Conservation (phyloP, 106 monocot species). For the Dioscorea dumetorum region DNA sequence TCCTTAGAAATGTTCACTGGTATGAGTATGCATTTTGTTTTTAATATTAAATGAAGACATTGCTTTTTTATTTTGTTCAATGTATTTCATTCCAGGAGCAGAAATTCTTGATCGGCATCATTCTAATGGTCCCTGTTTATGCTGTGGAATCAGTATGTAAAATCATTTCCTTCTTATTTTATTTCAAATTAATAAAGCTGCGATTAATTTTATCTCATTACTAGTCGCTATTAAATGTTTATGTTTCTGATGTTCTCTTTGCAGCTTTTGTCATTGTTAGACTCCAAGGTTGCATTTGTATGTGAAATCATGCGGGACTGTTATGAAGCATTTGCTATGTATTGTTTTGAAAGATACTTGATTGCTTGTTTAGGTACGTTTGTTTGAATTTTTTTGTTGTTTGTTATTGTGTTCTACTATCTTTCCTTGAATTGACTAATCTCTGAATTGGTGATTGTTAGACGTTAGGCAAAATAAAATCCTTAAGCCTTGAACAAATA, state of each 20-base stretch:
- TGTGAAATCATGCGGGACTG: constrained; percentile 98
- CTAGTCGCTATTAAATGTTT: background rate
- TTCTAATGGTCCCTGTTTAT: constrained; percentile 97
- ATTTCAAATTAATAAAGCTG: background rate
- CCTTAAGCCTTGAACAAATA: too few relatives aligned
- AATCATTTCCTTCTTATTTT: background rate
- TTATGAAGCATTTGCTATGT: constrained; percentile 97
- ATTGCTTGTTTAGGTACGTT: constrained; percentile 87
- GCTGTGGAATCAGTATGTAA: constrained; percentile 85
- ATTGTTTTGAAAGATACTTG: constrained; percentile 97
- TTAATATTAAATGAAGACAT: too few relatives aligned
- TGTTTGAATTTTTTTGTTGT: constrained; percentile 1
- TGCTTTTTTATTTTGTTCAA: too few relatives aligned
- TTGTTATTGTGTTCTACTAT: background rate
- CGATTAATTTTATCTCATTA: background rate
- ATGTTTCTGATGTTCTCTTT: constrained; percentile 13
- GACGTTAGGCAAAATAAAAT: too few relatives aligned
- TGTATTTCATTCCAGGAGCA: constrained; percentile 66
- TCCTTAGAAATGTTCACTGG: too few relatives aligned
- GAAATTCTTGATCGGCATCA: constrained; percentile 94
- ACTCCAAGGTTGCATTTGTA: constrained; percentile 66
- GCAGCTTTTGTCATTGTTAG: constrained; percentile 75
- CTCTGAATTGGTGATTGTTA: too few relatives aligned
- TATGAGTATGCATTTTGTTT: too few relatives aligned
- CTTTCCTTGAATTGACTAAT: background rate